Base-by-base conservation (phyloP, 176 grass and related monocot genomes). In the Ensete glaucum region DNA sequence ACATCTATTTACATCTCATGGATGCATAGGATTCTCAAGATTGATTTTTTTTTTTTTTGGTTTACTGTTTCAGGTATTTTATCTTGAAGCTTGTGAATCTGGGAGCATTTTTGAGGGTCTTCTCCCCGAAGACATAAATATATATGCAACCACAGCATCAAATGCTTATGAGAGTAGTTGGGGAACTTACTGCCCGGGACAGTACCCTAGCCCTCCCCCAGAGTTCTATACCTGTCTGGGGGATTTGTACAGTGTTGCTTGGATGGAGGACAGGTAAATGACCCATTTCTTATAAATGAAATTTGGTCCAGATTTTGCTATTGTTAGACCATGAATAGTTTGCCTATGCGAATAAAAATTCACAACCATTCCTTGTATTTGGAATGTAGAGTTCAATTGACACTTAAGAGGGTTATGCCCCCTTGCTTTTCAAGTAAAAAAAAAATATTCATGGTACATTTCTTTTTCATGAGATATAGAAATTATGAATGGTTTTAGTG, bases 81-180 rank as follows among this genome's bases (percentile, higher is more conserved):
- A 99, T 82, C 88, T 99, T 68, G 95, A 99, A 91, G 95, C 95
- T 20, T 99, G 95, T 65, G 95, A 99, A 91, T 89, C 95, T 2
- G 95, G 95, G 11, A 99, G 90, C 73, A 94, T 99, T 75, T 99
- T 99, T 80, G 88, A 94, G 76, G 95, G 95, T 3, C 76, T 99
- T 79, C 73, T 99, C 52, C 90, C 95, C 1, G 72, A 91, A 77
- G 73, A 86, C 53, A 94, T 94, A 74, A 82, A 93, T 52, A 83
- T 99, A 53, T 99, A 94, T 1, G 95, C 95, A 27, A 99, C 95
- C n/a, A 99, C 95, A 0, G 95, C 95, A 2, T 94, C 95, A 17
- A 99, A 99, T 22, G 88, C 95, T 50, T 86, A 84, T 23, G 95
- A 99, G 82, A 99, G 88, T 78, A 99, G 95, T 67, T 99, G 90